Conservation (phyloP, 805 yeast genomes). For the Wickerhamiella qilinensis region DNA sequence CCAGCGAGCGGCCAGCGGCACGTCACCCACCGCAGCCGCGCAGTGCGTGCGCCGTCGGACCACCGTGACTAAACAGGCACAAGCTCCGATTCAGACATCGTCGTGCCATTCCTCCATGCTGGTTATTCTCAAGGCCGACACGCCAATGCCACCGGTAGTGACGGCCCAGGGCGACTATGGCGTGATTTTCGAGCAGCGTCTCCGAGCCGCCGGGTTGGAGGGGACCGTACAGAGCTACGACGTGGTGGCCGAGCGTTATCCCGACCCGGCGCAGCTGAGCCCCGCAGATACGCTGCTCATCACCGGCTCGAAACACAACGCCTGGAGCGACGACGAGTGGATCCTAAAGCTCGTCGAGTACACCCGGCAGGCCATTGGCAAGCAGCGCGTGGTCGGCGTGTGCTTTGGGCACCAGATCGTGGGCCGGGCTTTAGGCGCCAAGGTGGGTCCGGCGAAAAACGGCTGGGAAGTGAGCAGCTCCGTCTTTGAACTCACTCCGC, state of each 20-base stretch:
- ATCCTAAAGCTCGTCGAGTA: constrained; percentile 21
- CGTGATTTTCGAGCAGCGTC: constrained; percentile 16
- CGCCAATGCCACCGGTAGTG: constrained; percentile 15
- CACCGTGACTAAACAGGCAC: too few species aligned
- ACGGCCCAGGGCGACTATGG: constrained; percentile 21
- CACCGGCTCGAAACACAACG: constrained; percentile 24
- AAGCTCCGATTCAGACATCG: too few species aligned
- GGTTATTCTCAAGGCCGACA: constrained; percentile 20
- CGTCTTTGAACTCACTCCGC: constrained; percentile 31
- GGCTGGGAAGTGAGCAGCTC: constrained; percentile 63
- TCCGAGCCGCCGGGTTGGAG: constrained; percentile 16
- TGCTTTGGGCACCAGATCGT: constrained; percentile 84
- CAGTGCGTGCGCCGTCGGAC: too few species aligned
- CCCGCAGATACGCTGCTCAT: constrained; percentile 21
- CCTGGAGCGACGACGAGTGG: constrained; percentile 23
- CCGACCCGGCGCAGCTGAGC: constrained; percentile 9
- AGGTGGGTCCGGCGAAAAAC: constrained; percentile 36
- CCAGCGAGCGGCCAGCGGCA: too few species aligned
- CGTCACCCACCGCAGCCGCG: too few species aligned
- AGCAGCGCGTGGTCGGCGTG: constrained; percentile 31
- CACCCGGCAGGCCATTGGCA: constrained; percentile 9
- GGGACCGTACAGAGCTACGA: constrained; percentile 14
- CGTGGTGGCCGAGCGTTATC: constrained; percentile 17
- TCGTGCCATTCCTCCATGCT: too few species aligned
- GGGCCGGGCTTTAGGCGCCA: constrained; percentile 46